These are phyloP conservation scores for Grigorovia humatica DNA, from an alignment of 805 yeast species.

Conservation along the genomic window DNA sequence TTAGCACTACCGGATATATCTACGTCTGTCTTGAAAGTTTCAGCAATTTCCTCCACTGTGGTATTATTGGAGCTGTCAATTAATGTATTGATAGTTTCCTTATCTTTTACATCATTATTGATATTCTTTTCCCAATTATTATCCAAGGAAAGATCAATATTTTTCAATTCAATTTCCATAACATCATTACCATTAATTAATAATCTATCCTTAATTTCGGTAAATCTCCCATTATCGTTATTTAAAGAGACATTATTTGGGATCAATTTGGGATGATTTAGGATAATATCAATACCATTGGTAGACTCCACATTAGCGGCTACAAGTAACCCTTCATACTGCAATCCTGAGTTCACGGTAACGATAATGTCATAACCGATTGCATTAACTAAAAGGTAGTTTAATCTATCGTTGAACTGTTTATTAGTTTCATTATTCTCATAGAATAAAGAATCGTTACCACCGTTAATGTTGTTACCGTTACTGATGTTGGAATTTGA, in stretches of 20 bases:
- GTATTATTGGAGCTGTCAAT: background rate
- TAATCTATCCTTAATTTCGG: slow-evolving; percentile 18
- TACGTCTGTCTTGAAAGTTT: slow-evolving; percentile 64
- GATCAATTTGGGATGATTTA: slow-evolving; percentile 37
- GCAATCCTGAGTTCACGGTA: slow-evolving; percentile 52
- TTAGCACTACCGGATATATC: slow-evolving; percentile 56
- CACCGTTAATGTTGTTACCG: slow-evolving; percentile 2
- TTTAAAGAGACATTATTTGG: slow-evolving; percentile 14
- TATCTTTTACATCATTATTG: slow-evolving; percentile 1
- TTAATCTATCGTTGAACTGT: slow-evolving; percentile 45
- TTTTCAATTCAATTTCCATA: slow-evolving; percentile 32
- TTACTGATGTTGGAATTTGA: slow-evolving; percentile 1
- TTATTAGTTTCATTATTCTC: slow-evolving; percentile 22
- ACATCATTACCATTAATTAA: slow-evolving; percentile 28
- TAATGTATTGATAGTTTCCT: background rate
- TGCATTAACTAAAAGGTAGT: slow-evolving; percentile 45
- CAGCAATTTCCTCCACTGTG: slow-evolving; percentile 4
- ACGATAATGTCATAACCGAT: slow-evolving; percentile 49
- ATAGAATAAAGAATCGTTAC: slow-evolving; percentile 9
- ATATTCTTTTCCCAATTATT: slow-evolving; percentile 13
- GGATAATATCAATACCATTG: slow-evolving; percentile 45
- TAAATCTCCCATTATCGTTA: slow-evolving; percentile 16
- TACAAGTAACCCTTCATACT: slow-evolving; percentile 47
- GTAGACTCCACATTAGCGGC: slow-evolving; percentile 35
- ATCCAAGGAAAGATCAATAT: slow-evolving; percentile 22